Base-by-base conservation (phyloP, 768 basidiomycete genomes). In the Lactifluus volemus region DNA sequence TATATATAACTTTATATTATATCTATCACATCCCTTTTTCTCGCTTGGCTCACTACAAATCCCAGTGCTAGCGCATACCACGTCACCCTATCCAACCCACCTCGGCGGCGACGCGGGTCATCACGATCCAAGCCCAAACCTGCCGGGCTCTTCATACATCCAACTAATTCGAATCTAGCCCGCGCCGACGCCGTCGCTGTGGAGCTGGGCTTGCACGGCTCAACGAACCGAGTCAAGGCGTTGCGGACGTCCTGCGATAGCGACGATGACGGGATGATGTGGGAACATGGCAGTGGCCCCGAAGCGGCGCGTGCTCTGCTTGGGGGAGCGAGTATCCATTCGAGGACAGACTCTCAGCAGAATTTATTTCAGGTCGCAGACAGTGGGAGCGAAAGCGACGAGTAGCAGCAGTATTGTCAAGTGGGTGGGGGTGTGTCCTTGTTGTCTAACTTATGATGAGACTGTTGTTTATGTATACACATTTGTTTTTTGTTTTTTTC, bases 151-250 rank as follows among this genome's bases (percentile, higher is more conserved):
- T 82, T 81, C 65, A 85, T 86, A 53, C 84, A 86, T 66, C 85
- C 86, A 2, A 71, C 70, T 47, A 70, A 83, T 47, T 85, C 84
- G 41, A 86, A 85, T 67, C 67, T 85, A 63, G 84, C 84, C 6
- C 83, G 85, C 39, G 85, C 85, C 3, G 85, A 87, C 60, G 82
- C 80, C 9, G 77, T 72, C n/a, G 83, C 83, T 0, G 69, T 80
- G 49, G 77, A 82, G 65, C 71, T 84, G 36, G 85, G 83, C 25
- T 61, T 84, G 17, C 70, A 70, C 3, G 75, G 77, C 21, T 76
- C 79, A 59, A 79, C 81, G 8, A 80, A 83, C 39, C 73, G 74
- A 25, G 80, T 79, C 5, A 71, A 74, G 58, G 76, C 71, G 9
- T 71, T 74, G 63, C 70, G 64, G 39, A 74, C 73, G 48, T 61